Base-by-base conservation (phyloP, 352 stramenopile species). In the Globisporangium recalcitrans region DNA sequence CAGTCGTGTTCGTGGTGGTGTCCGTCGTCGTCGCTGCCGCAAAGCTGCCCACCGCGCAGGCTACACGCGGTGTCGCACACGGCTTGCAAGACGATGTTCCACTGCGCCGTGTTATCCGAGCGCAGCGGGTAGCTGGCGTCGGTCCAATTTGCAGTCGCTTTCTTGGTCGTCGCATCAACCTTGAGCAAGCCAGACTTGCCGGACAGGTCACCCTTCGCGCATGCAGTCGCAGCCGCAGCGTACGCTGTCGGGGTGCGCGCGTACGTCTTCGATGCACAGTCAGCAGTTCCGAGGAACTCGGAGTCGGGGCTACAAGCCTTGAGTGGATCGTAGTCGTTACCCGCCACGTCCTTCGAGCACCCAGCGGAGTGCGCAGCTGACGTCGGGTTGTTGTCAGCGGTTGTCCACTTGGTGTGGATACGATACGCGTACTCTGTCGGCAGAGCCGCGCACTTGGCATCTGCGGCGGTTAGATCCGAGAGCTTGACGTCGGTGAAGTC, bases 61-160 rank as follows among this genome's bases (percentile, higher is more conserved):
- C 71, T 36, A 85, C 70, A 11, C 82, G 80, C 29, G 80, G 63
- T 72, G 47, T 70, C 68, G 53, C 82, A 91, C 10, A 85, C 73
- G 3, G 82, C 77, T 58, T 89, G 82, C 52, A 91, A 63, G 29
- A 88, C 62, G 38, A 91, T 76, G 63, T 81, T 91, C 76, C 76
- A 88, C 34, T 75, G 59, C 6, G 74, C 62, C 44, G 52, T 80
- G 51, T 74, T 77, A 58, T 88, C 74, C 1, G 61, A 62, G 7
- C 63, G 51, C n/a, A 72, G 53, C 9, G 78, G 76, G 53, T 80
- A 91, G 64, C 78, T 29, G 11, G 66, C 32, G 59, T 91, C 79
- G 19, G 61, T 72, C 67, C 69, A 91, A 36, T 72, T 60, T 0
- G 59, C 64, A 0, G 22, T 59, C 9, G 80, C 69, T 1, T 63